Percentiles rank a stretch among this genome's conserved stretches.
Evolutionary conservation across 148 eudicot species (phyloP).

Genomic region (Tetragonia tetragonoides): DNA sequence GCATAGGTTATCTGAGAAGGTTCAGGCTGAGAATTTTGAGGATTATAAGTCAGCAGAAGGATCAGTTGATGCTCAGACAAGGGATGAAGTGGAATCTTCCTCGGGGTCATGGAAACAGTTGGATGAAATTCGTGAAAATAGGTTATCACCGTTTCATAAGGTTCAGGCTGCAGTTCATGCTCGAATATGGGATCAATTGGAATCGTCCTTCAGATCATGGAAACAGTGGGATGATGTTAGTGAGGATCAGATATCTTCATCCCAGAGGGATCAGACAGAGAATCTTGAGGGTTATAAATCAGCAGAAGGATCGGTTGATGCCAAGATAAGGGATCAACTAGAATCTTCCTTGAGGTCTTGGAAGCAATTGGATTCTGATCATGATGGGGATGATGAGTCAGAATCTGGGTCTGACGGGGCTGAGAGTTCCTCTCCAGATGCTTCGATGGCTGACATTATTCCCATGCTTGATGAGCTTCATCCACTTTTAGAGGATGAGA

Average conservation of each 20-base stretch:
- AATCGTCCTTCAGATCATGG: constrained; percentile 51
- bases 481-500: constrained; percentile 58
- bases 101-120: constrained; percentile 48
- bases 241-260: neutral
- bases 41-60: constrained; percentile 37
- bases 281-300: constrained; percentile 38
- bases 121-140: constrained; percentile 21
- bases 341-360: constrained; percentile 53
- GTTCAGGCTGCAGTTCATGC: constrained; percentile 36
- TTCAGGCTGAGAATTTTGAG: constrained; percentile 29
- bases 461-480: constrained; percentile 87
- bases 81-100: constrained; percentile 40
- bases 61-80: constrained; percentile 34
- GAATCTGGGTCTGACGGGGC: constrained; percentile 66
- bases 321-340: constrained; percentile 35
- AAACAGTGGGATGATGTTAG: constrained; percentile 29
- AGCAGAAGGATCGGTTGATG: constrained; percentile 45
- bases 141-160: constrained; percentile 20
- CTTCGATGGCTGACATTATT: constrained; percentile 75
- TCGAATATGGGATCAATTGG: constrained; percentile 36
- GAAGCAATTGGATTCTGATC: constrained; percentile 44
- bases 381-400: constrained; percentile 36
- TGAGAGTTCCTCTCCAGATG: constrained; percentile 85
- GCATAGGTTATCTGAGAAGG: constrained; percentile 24
- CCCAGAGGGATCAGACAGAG: constrained; percentile 15